Percentiles rank a stretch among this genome's conserved stretches.
Evolutionary conservation across 345 rosid genomes (phyloP).

Genomic region (Cardamine chenopodiifolia): DNA sequence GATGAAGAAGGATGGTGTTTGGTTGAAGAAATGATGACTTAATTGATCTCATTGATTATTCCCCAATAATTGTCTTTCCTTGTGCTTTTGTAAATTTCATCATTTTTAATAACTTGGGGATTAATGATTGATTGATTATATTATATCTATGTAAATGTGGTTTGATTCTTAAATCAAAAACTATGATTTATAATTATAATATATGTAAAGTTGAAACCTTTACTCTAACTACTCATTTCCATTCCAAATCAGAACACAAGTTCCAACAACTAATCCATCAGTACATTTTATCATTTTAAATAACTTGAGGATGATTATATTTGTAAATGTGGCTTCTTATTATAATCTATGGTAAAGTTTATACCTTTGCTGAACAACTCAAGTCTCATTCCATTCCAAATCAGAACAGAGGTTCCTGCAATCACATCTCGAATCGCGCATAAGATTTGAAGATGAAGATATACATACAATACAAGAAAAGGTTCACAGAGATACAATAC

Average conservation of each 20-base stretch:
- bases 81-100: slow-evolving; percentile 28
- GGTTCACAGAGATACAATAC: slow-evolving; percentile 23
- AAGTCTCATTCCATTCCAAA: slow-evolving; percentile 1
- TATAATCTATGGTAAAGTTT: neutral
- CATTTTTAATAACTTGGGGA: slow-evolving; percentile 33
- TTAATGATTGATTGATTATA: slow-evolving; percentile 16
- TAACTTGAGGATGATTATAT: neutral
- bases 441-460: slow-evolving; percentile 22
- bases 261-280: neutral
- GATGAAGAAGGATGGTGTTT: slow-evolving; percentile 63
- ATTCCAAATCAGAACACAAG: neutral
- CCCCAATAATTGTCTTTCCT: slow-evolving; percentile 29
- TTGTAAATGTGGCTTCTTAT: neutral
- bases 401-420: slow-evolving; percentile 20
- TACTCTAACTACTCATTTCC: slow-evolving; percentile 8
- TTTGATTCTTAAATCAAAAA: slow-evolving; percentile 28
- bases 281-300: neutral
- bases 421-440: slow-evolving; percentile 1
- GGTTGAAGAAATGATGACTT: slow-evolving; percentile 53
- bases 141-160: slow-evolving; percentile 36
- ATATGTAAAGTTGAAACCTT: slow-evolving; percentile 20
- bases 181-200: slow-evolving; percentile 29
- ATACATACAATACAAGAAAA: slow-evolving; percentile 19
- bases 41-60: slow-evolving; percentile 21
- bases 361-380: too few relatives aligned